Evolutionary conservation across 1,284 basidiomycete species (phyloP).

Genomic region (Cutaneotrichosporon sp.): DNA sequence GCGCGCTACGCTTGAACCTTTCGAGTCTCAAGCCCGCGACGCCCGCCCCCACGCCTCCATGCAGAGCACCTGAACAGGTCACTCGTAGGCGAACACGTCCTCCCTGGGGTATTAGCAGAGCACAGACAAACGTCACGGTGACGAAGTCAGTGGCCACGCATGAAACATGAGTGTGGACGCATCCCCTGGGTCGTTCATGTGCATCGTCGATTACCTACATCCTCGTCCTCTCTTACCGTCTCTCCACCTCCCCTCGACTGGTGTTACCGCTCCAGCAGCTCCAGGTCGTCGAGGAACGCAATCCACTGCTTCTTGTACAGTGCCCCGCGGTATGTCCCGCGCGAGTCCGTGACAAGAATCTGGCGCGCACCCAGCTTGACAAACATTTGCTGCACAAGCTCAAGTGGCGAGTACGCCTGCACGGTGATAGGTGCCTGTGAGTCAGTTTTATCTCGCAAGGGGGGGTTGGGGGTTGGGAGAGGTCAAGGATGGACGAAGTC

Average conservation of each 20-base stretch:
- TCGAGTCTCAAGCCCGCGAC: too few relatives aligned
- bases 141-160: too few relatives aligned
- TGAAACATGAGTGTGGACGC: too few relatives aligned
- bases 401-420: slow-evolving; percentile 77
- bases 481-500: too few relatives aligned
- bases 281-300: slow-evolving; percentile 72
- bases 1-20: too few relatives aligned
- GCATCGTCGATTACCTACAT: not conserved
- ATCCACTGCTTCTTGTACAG: slow-evolving; percentile 94
- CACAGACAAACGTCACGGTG: too few relatives aligned
- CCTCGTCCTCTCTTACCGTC: not conserved
- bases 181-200: not conserved
- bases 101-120: too few relatives aligned
- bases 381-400: slow-evolving; percentile 88
- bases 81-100: too few relatives aligned
- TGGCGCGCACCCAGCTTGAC: slow-evolving; percentile 89
- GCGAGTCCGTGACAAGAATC: slow-evolving; percentile 77
- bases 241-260: not conserved
- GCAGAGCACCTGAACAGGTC: too few relatives aligned
- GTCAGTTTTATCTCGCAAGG: too few relatives aligned
- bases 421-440: slow-evolving; percentile 79
- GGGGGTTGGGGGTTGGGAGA: too few relatives aligned
- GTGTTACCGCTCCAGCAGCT: slow-evolving; percentile 38
- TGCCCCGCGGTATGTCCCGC: slow-evolving; percentile 83
- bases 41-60: too few relatives aligned